These are phyloP conservation scores for Chlorella variabilis DNA, from an alignment of 163 green algal species.

Conservation along the genomic window DNA sequence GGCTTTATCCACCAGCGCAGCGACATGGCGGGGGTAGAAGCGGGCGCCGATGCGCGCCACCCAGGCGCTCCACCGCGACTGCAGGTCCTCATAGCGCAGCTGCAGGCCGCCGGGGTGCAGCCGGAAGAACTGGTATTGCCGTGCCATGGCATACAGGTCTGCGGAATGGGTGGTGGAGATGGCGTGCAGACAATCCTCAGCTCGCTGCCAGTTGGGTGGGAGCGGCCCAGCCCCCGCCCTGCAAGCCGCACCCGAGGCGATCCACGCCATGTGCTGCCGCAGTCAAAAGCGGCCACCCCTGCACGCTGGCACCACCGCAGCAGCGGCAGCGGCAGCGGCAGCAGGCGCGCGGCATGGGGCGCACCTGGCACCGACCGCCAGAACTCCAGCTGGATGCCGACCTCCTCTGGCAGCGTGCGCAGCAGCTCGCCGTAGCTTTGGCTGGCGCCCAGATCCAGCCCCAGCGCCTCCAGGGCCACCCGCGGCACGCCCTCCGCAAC, in stretches of 20 bases:
- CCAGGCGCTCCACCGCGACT: not conserved
- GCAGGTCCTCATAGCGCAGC: conserved; percentile 20
- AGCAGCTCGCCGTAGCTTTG: conserved; percentile 26
- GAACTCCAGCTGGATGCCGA: conserved; percentile 29
- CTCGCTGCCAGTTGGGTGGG: no score
- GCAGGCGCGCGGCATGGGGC: no score
- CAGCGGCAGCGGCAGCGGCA: no score
- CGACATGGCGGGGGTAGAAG: conserved; percentile 4
- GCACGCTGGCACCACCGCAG: no score
- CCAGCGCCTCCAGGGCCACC: not conserved
- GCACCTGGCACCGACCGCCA: conserved; percentile 12
- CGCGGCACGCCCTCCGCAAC: conserved; percentile 1
- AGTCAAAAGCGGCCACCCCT: no score
- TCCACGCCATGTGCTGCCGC: no score
- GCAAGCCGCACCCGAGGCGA: no score
- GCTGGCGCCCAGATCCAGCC: not conserved
- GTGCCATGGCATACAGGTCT: conserved; percentile 36
- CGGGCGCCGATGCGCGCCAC: not conserved
- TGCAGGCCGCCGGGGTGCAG: conserved; percentile 24
- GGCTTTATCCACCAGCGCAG: not conserved
- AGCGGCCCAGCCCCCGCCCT: no score
- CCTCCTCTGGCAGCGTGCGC: conserved; percentile 26
- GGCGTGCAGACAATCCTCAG: no score
- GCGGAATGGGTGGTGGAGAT: no score
- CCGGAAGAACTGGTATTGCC: conserved; percentile 11